Evolutionary conservation across 2,329 filamentous ascomycete genomes (phyloP).

Genomic region (Fusarium nodosum): DNA sequence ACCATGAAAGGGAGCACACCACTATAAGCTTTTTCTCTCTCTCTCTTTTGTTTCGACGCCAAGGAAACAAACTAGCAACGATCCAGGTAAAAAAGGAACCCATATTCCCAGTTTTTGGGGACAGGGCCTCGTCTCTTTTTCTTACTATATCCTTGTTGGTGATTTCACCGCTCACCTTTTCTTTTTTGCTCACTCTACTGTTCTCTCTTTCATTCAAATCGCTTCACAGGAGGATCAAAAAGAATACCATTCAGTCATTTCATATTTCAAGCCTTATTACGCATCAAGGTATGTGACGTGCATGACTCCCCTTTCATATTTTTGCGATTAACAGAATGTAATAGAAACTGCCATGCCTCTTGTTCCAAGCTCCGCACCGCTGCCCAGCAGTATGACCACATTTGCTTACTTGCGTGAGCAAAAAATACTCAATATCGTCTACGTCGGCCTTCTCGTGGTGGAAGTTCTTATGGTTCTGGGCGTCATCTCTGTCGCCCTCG

Average conservation of each 20-base stretch:
- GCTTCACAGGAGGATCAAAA: neutral
- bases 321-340: slow-evolving; percentile 12
- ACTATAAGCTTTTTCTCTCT: slow-evolving; percentile 21
- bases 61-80: slow-evolving; percentile 39
- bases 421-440: slow-evolving; percentile 61
- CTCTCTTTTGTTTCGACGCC: slow-evolving; percentile 25
- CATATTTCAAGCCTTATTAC: slow-evolving; percentile 3
- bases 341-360: slow-evolving; percentile 42
- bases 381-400: slow-evolving; percentile 40
- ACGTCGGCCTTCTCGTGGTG: slow-evolving; percentile 62
- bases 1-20: slow-evolving; percentile 19
- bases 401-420: slow-evolving; percentile 49
- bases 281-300: slow-evolving; percentile 13
- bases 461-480: slow-evolving; percentile 61
- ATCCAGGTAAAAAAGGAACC: slow-evolving; percentile 27
- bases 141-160: slow-evolving; percentile 6
- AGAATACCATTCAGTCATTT: neutral
- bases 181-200: neutral
- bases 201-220: slow-evolving; percentile 14
- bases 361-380: slow-evolving; percentile 38
- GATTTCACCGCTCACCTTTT: slow-evolving; percentile 37
- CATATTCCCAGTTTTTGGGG: slow-evolving; percentile 27
- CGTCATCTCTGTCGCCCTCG: slow-evolving; percentile 53
- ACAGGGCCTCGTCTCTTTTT: slow-evolving; percentile 9
- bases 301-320: neutral